These are phyloP conservation scores for Hyaloscypha bicolor DNA, from an alignment of 495 filamentous ascomycete genomes.

Conservation along the genomic window DNA sequence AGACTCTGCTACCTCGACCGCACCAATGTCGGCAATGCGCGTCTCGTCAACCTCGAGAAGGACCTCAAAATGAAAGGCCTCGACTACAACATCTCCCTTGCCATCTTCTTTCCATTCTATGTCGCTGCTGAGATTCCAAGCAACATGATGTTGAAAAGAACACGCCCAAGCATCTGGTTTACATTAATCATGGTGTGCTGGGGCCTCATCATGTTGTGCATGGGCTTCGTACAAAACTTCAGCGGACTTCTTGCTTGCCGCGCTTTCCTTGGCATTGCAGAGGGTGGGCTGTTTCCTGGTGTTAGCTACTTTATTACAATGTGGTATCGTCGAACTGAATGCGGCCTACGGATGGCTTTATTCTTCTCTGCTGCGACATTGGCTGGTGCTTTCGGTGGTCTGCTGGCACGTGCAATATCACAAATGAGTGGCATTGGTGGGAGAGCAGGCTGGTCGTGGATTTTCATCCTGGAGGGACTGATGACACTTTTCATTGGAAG, in stretches of 20 bases:
- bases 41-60: slow-evolving; percentile 50
- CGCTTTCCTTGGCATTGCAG: slow-evolving; percentile 60
- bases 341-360: slow-evolving; percentile 57
- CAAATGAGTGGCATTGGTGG: slow-evolving; percentile 55
- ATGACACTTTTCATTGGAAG: slow-evolving; percentile 41
- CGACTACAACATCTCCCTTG: slow-evolving; percentile 66
- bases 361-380: slow-evolving; percentile 60
- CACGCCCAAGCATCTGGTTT: slow-evolving; percentile 63
- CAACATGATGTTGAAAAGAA: slow-evolving; percentile 64
- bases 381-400: slow-evolving; percentile 61
- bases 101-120: slow-evolving; percentile 69
- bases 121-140: slow-evolving; percentile 66
- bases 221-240: slow-evolving; percentile 69
- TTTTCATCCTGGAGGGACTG: slow-evolving; percentile 65
- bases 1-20: slow-evolving; percentile 53
- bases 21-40: slow-evolving; percentile 77
- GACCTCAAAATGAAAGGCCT: slow-evolving; percentile 57
- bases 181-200: slow-evolving; percentile 61
- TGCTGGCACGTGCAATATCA: slow-evolving; percentile 65
- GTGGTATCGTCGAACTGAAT: slow-evolving; percentile 65
- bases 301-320: slow-evolving; percentile 57
- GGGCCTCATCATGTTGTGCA: slow-evolving; percentile 57
- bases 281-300: slow-evolving; percentile 61
- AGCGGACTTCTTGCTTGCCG: slow-evolving; percentile 66
- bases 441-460: slow-evolving; percentile 64